Percentiles rank a stretch among this genome's conserved stretches.
These are phyloP conservation scores for Pelargonium hybrid DNA, from an alignment of 441 rosid species.

Conservation along the genomic window DNA sequence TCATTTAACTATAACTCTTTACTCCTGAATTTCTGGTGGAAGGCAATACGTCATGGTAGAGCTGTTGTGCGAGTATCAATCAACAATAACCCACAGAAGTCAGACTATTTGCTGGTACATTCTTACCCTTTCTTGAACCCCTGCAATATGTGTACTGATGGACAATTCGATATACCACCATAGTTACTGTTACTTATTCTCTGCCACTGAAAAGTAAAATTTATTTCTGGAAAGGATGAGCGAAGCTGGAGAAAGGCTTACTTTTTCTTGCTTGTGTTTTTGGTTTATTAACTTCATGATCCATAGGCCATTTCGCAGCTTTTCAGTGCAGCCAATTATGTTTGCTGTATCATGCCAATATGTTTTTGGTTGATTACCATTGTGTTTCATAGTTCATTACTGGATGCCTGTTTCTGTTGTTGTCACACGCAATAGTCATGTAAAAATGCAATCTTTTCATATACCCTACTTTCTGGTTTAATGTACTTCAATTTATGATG, in stretches of 20 bases:
- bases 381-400: background rate
- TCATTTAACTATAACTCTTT: slow-evolving; percentile 14
- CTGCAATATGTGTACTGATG: background rate
- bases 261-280: background rate
- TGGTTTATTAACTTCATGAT: slow-evolving; percentile 3
- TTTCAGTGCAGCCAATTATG: background rate
- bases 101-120: slow-evolving; percentile 71
- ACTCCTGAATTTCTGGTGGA: slow-evolving; percentile 26
- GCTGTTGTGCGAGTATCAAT: slow-evolving; percentile 70
- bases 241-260: background rate
- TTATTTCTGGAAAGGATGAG: background rate
- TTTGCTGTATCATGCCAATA: background rate
- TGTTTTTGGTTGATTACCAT: slow-evolving; percentile 2
- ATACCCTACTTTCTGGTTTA: background rate
- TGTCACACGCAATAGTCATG: background rate
- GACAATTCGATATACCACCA: background rate
- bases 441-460: background rate
- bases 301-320: background rate
- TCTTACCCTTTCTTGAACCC: slow-evolving; percentile 9
- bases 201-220: slow-evolving; percentile 3
- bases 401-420: background rate
- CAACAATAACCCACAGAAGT: slow-evolving; percentile 38
- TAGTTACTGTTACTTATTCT: background rate
- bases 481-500: background rate
- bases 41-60: slow-evolving; percentile 73